Base-by-base conservation (phyloP, 2,329 filamentous ascomycete species). In the Cadophora luteo-olivacea region DNA sequence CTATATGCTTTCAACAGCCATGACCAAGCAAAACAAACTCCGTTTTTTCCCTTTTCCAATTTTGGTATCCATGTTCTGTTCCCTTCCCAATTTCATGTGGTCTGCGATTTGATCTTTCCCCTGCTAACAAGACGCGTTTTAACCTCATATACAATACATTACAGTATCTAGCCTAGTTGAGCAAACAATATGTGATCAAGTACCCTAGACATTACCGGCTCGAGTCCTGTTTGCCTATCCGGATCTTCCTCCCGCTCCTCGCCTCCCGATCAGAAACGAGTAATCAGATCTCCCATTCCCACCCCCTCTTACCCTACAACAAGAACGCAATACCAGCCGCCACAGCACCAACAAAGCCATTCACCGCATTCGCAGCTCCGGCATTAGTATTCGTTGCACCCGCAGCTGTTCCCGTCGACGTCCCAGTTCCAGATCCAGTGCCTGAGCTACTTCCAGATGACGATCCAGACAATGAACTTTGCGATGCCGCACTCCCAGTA, bases 291-390 rank as follows among this genome's bases (percentile, higher is more conserved):
- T 22, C n/a, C 45, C n/a, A 49, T 38, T 32, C 14, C 32, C 5
- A 19, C n/a, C 25, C 29, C 14, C 2, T 55, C 12, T 14, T 33
- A 11, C 16, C 52, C 29, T 51, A 64, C 49, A 64, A 49, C 32
- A 64, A 33, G 16, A 64, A 49, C 1, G 48, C 61, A 32, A 64
- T 16, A 3, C 61, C 61, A 16, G 61, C 61, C 32, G 61, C 61
- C 33, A 54, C 61, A 25, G 22, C 61, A 24, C 61, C 61, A 36
- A 64, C 48, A 36, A 54, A 2, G 12, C 45, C 61, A 45, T 45
- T 25, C 5, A 54, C 33, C 22, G 25, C 61, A 36, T 49, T 36
- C 45, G 19, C 16, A 22, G 25, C 14, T 9, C 48, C 61, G 12
- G n/a, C 48, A 32, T 38, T 38, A 14, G 61, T 54, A 52, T n/a